Evolutionary conservation across 768 basidiomycete species (phyloP).

Genomic region (Mycena filopes): DNA sequence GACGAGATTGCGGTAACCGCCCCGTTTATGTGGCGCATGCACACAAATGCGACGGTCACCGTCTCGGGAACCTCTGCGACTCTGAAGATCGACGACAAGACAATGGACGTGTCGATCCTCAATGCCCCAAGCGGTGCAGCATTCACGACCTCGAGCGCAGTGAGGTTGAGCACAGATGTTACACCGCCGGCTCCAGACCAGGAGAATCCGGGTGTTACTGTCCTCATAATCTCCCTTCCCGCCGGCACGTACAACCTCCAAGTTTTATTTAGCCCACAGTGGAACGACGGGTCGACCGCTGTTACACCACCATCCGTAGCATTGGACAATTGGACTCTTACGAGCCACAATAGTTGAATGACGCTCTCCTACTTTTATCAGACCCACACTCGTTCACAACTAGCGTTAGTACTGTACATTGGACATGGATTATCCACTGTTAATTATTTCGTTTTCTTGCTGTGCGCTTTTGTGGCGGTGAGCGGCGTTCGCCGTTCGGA

Average conservation of each 20-base stretch:
- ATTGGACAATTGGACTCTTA: slow-evolving; percentile 79
- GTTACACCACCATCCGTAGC: slow-evolving; percentile 78
- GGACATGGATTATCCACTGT: too few relatives aligned
- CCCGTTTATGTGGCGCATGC: slow-evolving; percentile 88
- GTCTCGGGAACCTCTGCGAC: slow-evolving; percentile 74
- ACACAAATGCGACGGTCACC: slow-evolving; percentile 90
- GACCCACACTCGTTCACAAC: too few relatives aligned
- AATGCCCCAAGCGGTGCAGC: slow-evolving; percentile 73
- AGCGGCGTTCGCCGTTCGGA: too few relatives aligned
- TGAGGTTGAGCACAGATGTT: slow-evolving; percentile 68
- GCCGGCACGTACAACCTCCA: slow-evolving; percentile 79
- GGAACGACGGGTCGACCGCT: slow-evolving; percentile 76
- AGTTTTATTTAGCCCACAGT: slow-evolving; percentile 95
- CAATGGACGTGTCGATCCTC: slow-evolving; percentile 72
- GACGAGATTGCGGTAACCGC: slow-evolving; percentile 82
- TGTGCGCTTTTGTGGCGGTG: too few relatives aligned
- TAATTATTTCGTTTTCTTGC: too few relatives aligned
- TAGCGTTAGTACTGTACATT: too few relatives aligned
- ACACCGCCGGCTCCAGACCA: slow-evolving; percentile 75
- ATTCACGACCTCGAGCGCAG: slow-evolving; percentile 67
- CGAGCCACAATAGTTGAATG: slow-evolving; percentile 69
- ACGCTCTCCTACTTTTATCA: too few relatives aligned
- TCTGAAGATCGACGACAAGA: slow-evolving; percentile 75
- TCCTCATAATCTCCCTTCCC: slow-evolving; percentile 76
- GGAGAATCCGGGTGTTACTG: slow-evolving; percentile 80